Evolutionary conservation across 306 rosid genomes (phyloP).

Genomic region (Styphnolobium japonicum): DNA sequence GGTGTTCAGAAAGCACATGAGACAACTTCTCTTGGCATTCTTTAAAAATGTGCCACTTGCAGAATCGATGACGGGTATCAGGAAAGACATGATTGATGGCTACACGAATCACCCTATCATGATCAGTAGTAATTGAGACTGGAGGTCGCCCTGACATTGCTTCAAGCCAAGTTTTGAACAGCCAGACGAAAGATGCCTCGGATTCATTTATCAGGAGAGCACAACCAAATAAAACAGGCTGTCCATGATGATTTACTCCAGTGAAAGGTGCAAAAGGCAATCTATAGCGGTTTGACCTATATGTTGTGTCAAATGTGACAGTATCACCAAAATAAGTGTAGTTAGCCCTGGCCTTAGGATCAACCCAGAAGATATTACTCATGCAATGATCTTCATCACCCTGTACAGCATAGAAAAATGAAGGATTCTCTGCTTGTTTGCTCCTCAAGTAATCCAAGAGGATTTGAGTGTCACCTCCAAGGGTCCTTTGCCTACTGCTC

Average conservation of each 20-base stretch:
- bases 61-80: constrained; percentile 34
- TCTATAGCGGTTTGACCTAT: constrained; percentile 42
- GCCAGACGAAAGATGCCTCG: constrained; percentile 34
- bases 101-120: constrained; percentile 35
- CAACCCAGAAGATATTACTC: constrained; percentile 35
- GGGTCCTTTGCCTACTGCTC: constrained; percentile 36
- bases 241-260: constrained; percentile 36
- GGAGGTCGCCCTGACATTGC: constrained; percentile 28
- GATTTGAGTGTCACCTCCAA: constrained; percentile 38
- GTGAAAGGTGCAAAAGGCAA: constrained; percentile 40
- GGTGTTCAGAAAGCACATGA: constrained; percentile 30
- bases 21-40: constrained; percentile 40
- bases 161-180: constrained; percentile 35
- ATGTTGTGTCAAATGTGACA: constrained; percentile 40
- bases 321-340: constrained; percentile 38
- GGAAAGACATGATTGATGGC: constrained; percentile 36
- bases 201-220: constrained; percentile 33
- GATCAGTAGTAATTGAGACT: constrained; percentile 38
- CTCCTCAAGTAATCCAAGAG: constrained; percentile 36
- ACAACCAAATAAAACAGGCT: constrained; percentile 37
- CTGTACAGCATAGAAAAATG: constrained; percentile 34
- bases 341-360: constrained; percentile 31
- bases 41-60: constrained; percentile 41
- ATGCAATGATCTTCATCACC: constrained; percentile 35
- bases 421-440: constrained; percentile 35